Evolutionary conservation across 2,329 filamentous ascomycete species (phyloP).

Genomic region (Fusarium equiseti): DNA sequence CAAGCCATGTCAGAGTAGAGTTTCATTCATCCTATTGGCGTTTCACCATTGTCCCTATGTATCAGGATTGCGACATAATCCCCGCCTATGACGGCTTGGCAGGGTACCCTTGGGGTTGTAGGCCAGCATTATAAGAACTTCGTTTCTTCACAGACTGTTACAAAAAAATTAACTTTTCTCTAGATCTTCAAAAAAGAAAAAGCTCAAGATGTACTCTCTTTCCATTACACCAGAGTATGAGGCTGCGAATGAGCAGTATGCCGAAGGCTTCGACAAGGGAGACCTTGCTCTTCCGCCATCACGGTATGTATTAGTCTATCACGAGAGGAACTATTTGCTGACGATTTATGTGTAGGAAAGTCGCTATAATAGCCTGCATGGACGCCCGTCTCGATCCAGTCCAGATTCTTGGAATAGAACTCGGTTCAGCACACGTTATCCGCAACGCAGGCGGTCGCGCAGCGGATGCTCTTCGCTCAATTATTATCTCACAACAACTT

Average conservation of each 20-base stretch:
- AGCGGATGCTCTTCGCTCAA: conserved; percentile 76
- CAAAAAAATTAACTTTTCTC: background rate
- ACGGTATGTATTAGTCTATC: conserved; percentile 16
- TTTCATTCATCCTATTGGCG: background rate
- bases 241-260: conserved; percentile 41
- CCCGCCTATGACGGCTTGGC: conserved; percentile 32
- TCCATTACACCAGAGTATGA: conserved; percentile 43
- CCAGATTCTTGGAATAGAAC: conserved; percentile 36
- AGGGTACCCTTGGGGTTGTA: background rate
- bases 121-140: background rate
- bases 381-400: conserved; percentile 77
- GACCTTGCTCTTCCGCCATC: conserved; percentile 41
- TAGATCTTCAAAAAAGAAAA: too few relatives aligned
- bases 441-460: conserved; percentile 78
- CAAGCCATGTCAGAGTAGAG: conserved; percentile 1
- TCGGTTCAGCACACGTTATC: conserved; percentile 82
- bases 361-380: conserved; percentile 78
- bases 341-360: conserved; percentile 44
- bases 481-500: conserved; percentile 83
- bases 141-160: background rate
- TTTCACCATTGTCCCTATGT: conserved; percentile 4
- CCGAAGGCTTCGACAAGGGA: conserved; percentile 41
- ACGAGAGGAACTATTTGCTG: background rate
- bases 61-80: conserved; percentile 37
- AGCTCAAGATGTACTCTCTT: conserved; percentile 19